These are phyloP conservation scores for Eutrema heterophyllum DNA, from an alignment of 345 rosid genomes.

Conservation along the genomic window DNA sequence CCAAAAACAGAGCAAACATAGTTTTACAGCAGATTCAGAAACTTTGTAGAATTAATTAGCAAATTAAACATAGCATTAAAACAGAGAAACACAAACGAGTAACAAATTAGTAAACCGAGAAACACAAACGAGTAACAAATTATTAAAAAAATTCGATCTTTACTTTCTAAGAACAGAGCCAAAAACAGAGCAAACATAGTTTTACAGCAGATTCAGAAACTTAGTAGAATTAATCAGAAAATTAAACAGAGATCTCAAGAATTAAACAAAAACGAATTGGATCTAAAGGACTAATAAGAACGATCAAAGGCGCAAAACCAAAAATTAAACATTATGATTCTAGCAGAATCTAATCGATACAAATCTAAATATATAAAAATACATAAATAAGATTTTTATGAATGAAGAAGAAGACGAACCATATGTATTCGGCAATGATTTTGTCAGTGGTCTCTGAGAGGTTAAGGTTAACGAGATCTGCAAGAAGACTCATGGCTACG, in stretches of 20 bases:
- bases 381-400: background rate
- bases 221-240: background rate
- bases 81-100: too few relatives aligned
- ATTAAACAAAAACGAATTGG: background rate
- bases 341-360: background rate
- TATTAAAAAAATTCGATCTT: background rate
- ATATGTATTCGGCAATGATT: slow-evolving; percentile 88
- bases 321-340: background rate
- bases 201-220: background rate
- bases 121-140: background rate
- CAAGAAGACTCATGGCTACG: slow-evolving; percentile 52
- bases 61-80: background rate
- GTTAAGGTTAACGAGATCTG: slow-evolving; percentile 76
- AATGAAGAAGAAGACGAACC: slow-evolving; percentile 42
- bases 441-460: slow-evolving; percentile 70
- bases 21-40: background rate
- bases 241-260: background rate
- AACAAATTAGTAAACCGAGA: too few relatives aligned
- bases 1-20: slow-evolving; percentile 1
- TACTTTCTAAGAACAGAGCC: background rate
- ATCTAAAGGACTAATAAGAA: background rate
- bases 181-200: slow-evolving; percentile 7
- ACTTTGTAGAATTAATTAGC: background rate
- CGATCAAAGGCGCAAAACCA: background rate
- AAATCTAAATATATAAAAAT: background rate